These are phyloP conservation scores for Rhizomucor miehei DNA, from an alignment of 371 early-diverging fungal genomes.

Conservation along the genomic window DNA sequence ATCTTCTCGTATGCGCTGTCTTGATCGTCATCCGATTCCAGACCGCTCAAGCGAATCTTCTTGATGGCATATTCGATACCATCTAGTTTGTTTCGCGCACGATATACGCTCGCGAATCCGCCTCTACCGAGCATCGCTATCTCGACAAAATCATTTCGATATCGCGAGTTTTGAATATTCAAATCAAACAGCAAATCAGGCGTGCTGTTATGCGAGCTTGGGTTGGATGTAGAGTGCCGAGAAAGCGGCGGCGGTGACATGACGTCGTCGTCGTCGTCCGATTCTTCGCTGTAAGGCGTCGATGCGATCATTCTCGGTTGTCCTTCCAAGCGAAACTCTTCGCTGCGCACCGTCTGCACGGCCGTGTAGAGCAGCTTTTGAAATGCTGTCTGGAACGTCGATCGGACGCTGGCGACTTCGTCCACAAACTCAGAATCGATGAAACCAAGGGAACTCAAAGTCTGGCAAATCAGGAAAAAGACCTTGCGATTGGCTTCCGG, in stretches of 20 bases:
- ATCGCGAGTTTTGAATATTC: slow-evolving; percentile 67
- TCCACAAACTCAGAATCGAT: slow-evolving; percentile 80
- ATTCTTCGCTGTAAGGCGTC: slow-evolving; percentile 3
- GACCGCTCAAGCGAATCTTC: slow-evolving; percentile 56
- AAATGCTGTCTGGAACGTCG: slow-evolving; percentile 81
- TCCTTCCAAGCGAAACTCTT: slow-evolving; percentile 2
- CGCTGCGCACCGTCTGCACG: slow-evolving; percentile 59
- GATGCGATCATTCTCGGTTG: slow-evolving; percentile 9
- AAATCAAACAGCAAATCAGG: slow-evolving; percentile 18
- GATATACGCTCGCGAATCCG: slow-evolving; percentile 91
- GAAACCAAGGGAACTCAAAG: slow-evolving; percentile 66
- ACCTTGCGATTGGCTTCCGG: slow-evolving; percentile 79
- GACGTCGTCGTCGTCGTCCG: not conserved
- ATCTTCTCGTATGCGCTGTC: slow-evolving; percentile 69
- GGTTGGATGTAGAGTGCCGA: not conserved
- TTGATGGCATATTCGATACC: slow-evolving; percentile 90
- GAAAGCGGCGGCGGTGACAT: too few relatives aligned
- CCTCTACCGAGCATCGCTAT: slow-evolving; percentile 81
- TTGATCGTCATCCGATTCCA: slow-evolving; percentile 31
- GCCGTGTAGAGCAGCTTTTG: slow-evolving; percentile 78
- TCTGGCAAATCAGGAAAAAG: slow-evolving; percentile 77
- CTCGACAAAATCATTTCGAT: slow-evolving; percentile 83
- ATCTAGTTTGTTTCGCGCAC: slow-evolving; percentile 74
- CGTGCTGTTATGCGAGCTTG: not conserved
- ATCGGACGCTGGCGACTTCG: slow-evolving; percentile 74